These are phyloP conservation scores for Lentinula boryana DNA, from an alignment of 768 basidiomycete genomes.

Conservation along the genomic window DNA sequence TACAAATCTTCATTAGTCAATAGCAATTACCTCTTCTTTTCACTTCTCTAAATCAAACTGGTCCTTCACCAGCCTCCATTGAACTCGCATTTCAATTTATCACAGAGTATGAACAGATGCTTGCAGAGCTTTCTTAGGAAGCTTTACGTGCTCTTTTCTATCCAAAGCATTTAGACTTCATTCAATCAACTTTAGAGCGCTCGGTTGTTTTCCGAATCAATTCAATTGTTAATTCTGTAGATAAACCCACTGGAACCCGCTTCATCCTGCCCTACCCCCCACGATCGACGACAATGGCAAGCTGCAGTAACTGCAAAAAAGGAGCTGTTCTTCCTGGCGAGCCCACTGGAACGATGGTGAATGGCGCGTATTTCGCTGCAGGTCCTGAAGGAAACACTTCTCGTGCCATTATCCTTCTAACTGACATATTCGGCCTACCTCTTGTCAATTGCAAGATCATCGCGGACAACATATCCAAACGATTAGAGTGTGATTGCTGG, in stretches of 20 bases:
- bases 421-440: conserved; percentile 51
- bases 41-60: no score
- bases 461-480: conserved; percentile 45
- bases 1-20: no score
- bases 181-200: not conserved
- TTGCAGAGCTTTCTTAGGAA: not conserved
- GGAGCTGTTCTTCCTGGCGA: conserved; percentile 39
- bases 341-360: conserved; percentile 34
- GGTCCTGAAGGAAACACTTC: conserved; percentile 21
- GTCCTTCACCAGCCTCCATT: no score
- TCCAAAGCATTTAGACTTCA: no score
- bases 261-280: not conserved
- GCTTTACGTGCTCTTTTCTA: not conserved
- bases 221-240: not conserved
- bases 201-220: conserved; percentile 3
- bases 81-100: no score
- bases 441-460: conserved; percentile 50
- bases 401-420: conserved; percentile 45
- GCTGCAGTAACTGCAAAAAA: conserved; percentile 32
- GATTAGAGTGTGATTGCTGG: conserved; percentile 54
- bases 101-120: no score
- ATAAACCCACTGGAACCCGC: not conserved
- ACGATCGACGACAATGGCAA: not conserved
- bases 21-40: no score
- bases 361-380: conserved; percentile 39